Conservation (phyloP, 2,329 filamentous ascomycete genomes). For the Metarhizium robertsii region DNA sequence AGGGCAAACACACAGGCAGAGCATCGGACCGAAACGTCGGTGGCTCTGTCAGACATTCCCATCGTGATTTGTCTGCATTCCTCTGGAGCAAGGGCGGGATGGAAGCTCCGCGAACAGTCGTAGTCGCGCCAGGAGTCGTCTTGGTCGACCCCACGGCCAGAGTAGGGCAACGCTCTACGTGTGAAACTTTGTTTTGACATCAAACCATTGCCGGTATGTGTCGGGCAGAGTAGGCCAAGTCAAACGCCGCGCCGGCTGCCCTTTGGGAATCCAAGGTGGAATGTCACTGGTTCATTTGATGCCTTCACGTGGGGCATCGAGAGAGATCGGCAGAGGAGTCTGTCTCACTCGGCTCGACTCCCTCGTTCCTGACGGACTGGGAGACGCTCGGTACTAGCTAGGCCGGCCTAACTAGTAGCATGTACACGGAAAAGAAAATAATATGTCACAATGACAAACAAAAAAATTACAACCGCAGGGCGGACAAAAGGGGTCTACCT, state of each 20-base stretch:
- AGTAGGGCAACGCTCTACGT: not conserved
- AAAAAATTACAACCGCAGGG: too few relatives aligned
- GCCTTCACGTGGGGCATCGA: not conserved
- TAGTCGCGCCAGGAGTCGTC: too few relatives aligned
- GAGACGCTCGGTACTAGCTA: too few relatives aligned
- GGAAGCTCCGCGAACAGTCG: not conserved
- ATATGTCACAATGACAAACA: too few relatives aligned
- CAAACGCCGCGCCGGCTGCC: not conserved
- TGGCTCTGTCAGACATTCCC: not conserved
- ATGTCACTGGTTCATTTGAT: not conserved
- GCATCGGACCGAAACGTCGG: not conserved
- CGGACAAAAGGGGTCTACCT: too few relatives aligned
- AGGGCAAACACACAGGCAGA: not conserved
- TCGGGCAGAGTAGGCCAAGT: not conserved
- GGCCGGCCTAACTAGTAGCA: too few relatives aligned
- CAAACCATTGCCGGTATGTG: not conserved
- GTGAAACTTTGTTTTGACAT: not conserved
- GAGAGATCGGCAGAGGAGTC: not conserved
- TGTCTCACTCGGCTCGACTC: not conserved
- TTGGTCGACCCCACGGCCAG: not conserved
- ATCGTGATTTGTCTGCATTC: not conserved
- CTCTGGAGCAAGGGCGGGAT: not conserved
- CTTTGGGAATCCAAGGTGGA: not conserved
- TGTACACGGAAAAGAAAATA: too few relatives aligned
- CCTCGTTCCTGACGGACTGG: too few relatives aligned